Evolutionary conservation across 2,329 filamentous ascomycete genomes (phyloP), one percentile per base, ranked within the genome.

Genomic region (Fusarium chaquense): DNA sequence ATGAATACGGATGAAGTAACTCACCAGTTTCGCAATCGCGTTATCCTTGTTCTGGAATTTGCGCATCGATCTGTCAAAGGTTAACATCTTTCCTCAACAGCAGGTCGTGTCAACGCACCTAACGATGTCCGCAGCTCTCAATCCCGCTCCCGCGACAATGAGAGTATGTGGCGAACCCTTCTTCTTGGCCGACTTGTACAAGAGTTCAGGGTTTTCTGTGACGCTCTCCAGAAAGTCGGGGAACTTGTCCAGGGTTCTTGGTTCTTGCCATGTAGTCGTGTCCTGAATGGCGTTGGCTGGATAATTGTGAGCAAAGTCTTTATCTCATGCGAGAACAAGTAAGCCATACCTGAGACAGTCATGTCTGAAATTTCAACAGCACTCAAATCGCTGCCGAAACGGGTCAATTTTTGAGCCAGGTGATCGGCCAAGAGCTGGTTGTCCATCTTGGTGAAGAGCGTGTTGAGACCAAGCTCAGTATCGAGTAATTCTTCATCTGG

Each of bases 71-170:
- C 92, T 92, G 54, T 18, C 38, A 38, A 18, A 20, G 5, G 55
- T 78, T 38, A 80, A 26, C 50, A 20, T 56, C 20, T 54, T 10
- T 22, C 2, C 20, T 15, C 22, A 7, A n/a, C n/a, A 35, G 6
- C 20, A 35, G 13, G 11, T 24, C 30, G 11, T 16, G 15, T 6
- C 24, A 35, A 44, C 79, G 44, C 82, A 91, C 90, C 91, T 88
- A 30, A 92, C 90, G 47, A 98, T 81, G 76, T 98, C 93, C 18
- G 95, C 94, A 6, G 96, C 94, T 75, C 96, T 86, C 58, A 98
- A 83, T 0, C 93, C 96, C 8, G 94, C 93, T 11, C 89, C 89
- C 15, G 94, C 89, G n/a, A 99, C 87, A 36, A 99, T 89, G 57
- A 99, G 85, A 2, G 95, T 98, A 79, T 98, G 96, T 33, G 92